A percentile compares a stretch with the other conserved stretches of the same genome.
Conservation (phyloP, 495 filamentous ascomycete genomes). For the Trichocladium antarcticum region DNA sequence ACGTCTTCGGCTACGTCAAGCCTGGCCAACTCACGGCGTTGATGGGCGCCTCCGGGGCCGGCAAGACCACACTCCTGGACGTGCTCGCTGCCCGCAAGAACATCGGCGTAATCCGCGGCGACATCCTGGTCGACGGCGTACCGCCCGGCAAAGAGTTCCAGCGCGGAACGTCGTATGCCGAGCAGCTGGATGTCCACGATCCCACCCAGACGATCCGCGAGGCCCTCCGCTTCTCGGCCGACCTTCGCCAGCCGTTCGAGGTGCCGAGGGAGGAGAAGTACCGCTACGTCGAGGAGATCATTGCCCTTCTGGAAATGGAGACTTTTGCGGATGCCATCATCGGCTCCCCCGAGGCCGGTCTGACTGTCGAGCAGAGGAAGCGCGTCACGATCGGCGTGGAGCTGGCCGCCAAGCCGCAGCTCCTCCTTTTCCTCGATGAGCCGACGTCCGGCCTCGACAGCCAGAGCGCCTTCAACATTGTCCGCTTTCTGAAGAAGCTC, state of each 20-base stretch:
- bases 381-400: constrained; percentile 86
- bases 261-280: constrained; percentile 63
- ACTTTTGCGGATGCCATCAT: constrained; percentile 78
- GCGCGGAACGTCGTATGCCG: constrained; percentile 67
- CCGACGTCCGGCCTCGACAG: constrained; percentile 82
- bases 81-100: constrained; percentile 67
- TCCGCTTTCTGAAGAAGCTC: constrained; percentile 77
- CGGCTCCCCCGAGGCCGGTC: constrained; percentile 60
- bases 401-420: constrained; percentile 71
- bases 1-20: constrained; percentile 66
- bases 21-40: constrained; percentile 70
- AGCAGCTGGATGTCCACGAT: constrained; percentile 77
- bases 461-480: constrained; percentile 78
- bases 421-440: constrained; percentile 83
- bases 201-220: constrained; percentile 69
- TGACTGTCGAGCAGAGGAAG: constrained; percentile 85
- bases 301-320: constrained; percentile 71
- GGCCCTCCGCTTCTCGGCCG: constrained; percentile 72
- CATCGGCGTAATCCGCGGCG: constrained; percentile 64
- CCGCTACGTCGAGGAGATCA: constrained; percentile 72
- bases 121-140: constrained; percentile 62
- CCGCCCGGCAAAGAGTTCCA: constrained; percentile 61
- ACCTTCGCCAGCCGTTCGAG: constrained; percentile 64
- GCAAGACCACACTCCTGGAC: constrained; percentile 75
- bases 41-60: constrained; percentile 80